A percentile compares a stretch with the other conserved stretches of the same genome.
phyloP scores from a whole-genome alignment of 495 filamentous ascomycete genomes.

The Astrocystis sublimbata region DNA sequence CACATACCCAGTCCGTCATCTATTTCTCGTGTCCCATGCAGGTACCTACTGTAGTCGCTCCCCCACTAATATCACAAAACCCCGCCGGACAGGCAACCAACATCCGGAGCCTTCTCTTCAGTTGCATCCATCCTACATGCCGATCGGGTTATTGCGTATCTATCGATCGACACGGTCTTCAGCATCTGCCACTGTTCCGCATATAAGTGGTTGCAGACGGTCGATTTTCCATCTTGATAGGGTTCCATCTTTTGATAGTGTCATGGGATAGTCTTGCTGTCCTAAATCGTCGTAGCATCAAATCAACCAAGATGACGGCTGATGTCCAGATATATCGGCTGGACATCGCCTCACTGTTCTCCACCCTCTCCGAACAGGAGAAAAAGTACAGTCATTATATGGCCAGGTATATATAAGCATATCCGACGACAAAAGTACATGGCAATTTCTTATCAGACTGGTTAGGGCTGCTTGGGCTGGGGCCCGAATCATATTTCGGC shows the following conservation, averaged over 20 bases:
- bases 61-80: neutral
- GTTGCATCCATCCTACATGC: no score
- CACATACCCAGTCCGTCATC: no score
- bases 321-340: neutral
- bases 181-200: neutral
- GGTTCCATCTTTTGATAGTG: no score
- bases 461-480: constrained; percentile 42
- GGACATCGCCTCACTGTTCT: neutral
- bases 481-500: constrained; percentile 39
- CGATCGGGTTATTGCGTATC: no score
- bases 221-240: no score
- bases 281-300: neutral
- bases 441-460: neutral
- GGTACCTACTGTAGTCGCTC: no score
- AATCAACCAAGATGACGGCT: neutral
- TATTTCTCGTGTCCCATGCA: no score
- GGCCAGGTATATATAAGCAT: neutral
- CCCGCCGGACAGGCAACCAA: neutral
- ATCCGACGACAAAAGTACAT: neutral
- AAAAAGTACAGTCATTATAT: constrained; percentile 2
- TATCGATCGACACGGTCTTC: no score
- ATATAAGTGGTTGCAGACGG: no score
- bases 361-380: neutral
- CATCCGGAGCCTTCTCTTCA: neutral
- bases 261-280: no score